These are phyloP conservation scores for Epichloe gansuensis DNA, from an alignment of 2,329 filamentous ascomycete genomes.

Conservation along the genomic window DNA sequence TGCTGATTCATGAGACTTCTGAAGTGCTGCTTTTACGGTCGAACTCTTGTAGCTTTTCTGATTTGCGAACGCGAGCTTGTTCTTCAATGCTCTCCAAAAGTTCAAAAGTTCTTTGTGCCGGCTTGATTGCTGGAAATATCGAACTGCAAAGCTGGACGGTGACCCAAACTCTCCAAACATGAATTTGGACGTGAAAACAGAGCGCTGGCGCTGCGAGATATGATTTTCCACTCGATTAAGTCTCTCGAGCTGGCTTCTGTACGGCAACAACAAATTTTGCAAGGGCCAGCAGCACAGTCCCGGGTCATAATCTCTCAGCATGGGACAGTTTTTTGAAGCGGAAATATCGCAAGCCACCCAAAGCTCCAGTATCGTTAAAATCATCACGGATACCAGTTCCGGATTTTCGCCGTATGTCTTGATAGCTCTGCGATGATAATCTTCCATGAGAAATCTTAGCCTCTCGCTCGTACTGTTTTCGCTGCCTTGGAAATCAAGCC, in stretches of 20 bases:
- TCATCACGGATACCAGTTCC: constrained; percentile 38
- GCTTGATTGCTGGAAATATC: constrained; percentile 9
- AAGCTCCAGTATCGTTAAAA: constrained; percentile 43
- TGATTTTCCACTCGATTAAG: constrained; percentile 36
- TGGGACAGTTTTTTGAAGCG: constrained; percentile 22
- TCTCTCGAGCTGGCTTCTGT: constrained; percentile 31
- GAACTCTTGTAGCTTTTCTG: constrained; percentile 10
- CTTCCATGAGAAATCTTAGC: constrained; percentile 20
- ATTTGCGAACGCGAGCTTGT: constrained; percentile 16
- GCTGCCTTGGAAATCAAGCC: constrained; percentile 22
- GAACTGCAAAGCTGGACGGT: constrained; percentile 8
- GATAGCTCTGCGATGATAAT: constrained; percentile 22
- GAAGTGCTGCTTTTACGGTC: constrained; percentile 4
- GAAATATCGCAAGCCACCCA: constrained; percentile 45
- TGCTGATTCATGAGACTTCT: constrained; percentile 6
- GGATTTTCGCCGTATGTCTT: constrained; percentile 28
- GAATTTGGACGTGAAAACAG: background rate
- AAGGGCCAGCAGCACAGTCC: constrained; percentile 29
- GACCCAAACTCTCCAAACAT: constrained; percentile 11
- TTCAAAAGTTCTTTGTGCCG: constrained; percentile 23
- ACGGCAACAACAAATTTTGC: constrained; percentile 32
- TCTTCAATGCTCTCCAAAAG: constrained; percentile 25
- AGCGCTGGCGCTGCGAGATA: background rate
- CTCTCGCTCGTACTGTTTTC: constrained; percentile 14
- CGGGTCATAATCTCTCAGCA: constrained; percentile 34